Percentiles rank a stretch among this genome's conserved stretches.
Evolutionary conservation across 2,329 filamentous ascomycete species (phyloP).

Genomic region (Colletotrichum filicis): DNA sequence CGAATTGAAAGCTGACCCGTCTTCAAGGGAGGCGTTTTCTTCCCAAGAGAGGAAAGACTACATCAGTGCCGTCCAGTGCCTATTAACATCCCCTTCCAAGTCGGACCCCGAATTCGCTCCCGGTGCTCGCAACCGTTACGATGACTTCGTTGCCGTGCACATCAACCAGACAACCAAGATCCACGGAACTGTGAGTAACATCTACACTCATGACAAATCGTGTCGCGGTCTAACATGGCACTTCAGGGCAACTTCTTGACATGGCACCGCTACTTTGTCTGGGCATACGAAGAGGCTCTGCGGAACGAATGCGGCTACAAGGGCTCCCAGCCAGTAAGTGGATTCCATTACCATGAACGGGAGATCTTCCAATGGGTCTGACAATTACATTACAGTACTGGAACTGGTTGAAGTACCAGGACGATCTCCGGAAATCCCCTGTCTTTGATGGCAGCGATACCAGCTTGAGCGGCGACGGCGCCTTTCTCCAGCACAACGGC

Average conservation of each 20-base stretch:
- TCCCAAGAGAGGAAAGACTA: slow-evolving; percentile 36
- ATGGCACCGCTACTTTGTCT: slow-evolving; percentile 35
- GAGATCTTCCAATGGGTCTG: slow-evolving; percentile 24
- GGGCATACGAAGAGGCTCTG: slow-evolving; percentile 32
- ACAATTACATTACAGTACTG: slow-evolving; percentile 42
- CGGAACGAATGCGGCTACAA: slow-evolving; percentile 35
- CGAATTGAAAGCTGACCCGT: background rate
- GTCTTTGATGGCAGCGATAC: slow-evolving; percentile 53
- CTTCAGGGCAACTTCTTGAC: slow-evolving; percentile 31
- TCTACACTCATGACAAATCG: rapidly evolving
- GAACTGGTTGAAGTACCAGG: slow-evolving; percentile 47
- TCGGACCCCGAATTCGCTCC: slow-evolving; percentile 14
- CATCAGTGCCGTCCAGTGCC: slow-evolving; percentile 35
- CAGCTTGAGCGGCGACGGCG: slow-evolving; percentile 52
- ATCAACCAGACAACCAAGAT: slow-evolving; percentile 28
- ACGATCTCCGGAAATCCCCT: slow-evolving; percentile 44
- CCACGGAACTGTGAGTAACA: slow-evolving; percentile 25
- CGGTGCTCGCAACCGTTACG: slow-evolving; percentile 31
- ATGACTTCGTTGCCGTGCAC: slow-evolving; percentile 38
- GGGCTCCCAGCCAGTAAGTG: slow-evolving; percentile 33
- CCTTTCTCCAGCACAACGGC: slow-evolving; percentile 40
- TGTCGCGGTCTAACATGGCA: background rate
- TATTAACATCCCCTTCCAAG: slow-evolving; percentile 25
- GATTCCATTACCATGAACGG: background rate
- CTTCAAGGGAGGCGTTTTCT: slow-evolving; percentile 38